Evolutionary conservation across 345 rosid species (phyloP).

Genomic region (Cochlearia excelsa): DNA sequence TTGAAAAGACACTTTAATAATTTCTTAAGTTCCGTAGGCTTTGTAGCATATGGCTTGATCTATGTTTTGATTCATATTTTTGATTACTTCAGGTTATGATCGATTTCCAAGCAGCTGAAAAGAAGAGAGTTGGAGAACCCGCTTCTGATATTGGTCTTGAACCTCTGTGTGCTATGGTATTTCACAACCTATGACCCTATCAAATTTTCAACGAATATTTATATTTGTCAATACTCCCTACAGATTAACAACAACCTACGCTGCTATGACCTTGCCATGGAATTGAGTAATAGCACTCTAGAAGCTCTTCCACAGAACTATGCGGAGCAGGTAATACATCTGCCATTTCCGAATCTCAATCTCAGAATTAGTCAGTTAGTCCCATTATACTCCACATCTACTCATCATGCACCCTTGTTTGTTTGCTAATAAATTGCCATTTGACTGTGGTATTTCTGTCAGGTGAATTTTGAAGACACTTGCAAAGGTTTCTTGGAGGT

Average conservation of each 20-base stretch:
- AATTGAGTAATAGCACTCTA: conserved; percentile 75
- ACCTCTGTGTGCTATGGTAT: conserved; percentile 94
- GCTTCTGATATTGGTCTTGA: conserved; percentile 95
- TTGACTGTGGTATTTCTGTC: conserved; percentile 25
- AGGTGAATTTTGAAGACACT: conserved; percentile 98
- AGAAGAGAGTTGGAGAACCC: conserved; percentile 79
- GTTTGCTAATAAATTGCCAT: conserved; percentile 17
- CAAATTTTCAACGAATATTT: background rate
- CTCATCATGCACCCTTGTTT: background rate
- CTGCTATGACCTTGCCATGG: conserved; percentile 98
- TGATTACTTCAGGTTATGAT: conserved; percentile 77
- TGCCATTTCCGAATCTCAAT: conserved; percentile 3
- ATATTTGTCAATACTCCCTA: conserved; percentile 17
- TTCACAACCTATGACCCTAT: conserved; percentile 31
- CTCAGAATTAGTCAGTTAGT: background rate
- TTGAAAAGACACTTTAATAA: conserved; percentile 11
- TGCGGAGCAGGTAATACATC: conserved; percentile 78
- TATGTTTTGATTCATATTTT: conserved; percentile 18
- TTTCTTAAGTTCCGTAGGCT: background rate
- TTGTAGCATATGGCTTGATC: conserved; percentile 5
- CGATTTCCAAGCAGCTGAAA: conserved; percentile 98
- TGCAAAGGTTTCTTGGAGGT: conserved; percentile 98
- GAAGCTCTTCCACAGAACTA: conserved; percentile 97
- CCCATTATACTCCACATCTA: conserved; percentile 16
- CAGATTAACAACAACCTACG: conserved; percentile 97